phyloP scores from a whole-genome alignment of 768 basidiomycete genomes.

The Sporobolomyces roseus region DNA sequence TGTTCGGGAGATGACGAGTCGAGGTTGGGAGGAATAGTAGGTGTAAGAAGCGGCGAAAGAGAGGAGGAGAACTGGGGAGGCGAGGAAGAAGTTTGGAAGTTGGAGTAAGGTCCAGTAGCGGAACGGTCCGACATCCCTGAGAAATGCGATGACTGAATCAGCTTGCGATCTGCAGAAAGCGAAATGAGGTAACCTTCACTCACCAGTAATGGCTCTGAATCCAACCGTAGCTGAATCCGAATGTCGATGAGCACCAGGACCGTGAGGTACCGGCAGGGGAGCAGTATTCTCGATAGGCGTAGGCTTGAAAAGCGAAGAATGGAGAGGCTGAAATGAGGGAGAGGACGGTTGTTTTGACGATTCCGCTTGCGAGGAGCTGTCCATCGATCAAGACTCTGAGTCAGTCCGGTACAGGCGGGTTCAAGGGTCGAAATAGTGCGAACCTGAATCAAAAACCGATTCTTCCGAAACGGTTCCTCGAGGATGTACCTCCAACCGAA shows the following conservation, averaged over 20 bases:
- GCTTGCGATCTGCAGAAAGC: background rate
- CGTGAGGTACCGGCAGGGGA: constrained; percentile 8
- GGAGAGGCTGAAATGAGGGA: constrained; percentile 59
- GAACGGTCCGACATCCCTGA: constrained; percentile 70
- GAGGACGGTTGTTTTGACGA: constrained; percentile 46
- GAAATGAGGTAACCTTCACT: constrained; percentile 17
- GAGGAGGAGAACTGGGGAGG: constrained; percentile 62
- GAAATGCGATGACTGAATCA: background rate
- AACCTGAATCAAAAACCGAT: background rate
- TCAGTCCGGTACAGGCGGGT: too few relatives aligned
- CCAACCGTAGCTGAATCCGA: constrained; percentile 74
- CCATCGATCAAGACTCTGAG: too few relatives aligned
- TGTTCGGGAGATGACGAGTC: constrained; percentile 49
- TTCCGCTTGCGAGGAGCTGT: too few relatives aligned
- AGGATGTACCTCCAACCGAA: constrained; percentile 68
- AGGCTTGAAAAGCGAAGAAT: constrained; percentile 66
- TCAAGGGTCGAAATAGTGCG: too few relatives aligned
- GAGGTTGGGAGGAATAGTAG: constrained; percentile 45
- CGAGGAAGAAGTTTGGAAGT: constrained; percentile 80
- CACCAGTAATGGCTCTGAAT: constrained; percentile 78
- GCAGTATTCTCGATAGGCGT: constrained; percentile 70
- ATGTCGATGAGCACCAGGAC: constrained; percentile 62
- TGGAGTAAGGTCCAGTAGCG: constrained; percentile 79
- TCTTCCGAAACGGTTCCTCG: constrained; percentile 52
- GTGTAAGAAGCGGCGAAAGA: constrained; percentile 52